Conservation (phyloP, 2,329 filamentous ascomycete species). For the Ophiostoma ulmi region DNA sequence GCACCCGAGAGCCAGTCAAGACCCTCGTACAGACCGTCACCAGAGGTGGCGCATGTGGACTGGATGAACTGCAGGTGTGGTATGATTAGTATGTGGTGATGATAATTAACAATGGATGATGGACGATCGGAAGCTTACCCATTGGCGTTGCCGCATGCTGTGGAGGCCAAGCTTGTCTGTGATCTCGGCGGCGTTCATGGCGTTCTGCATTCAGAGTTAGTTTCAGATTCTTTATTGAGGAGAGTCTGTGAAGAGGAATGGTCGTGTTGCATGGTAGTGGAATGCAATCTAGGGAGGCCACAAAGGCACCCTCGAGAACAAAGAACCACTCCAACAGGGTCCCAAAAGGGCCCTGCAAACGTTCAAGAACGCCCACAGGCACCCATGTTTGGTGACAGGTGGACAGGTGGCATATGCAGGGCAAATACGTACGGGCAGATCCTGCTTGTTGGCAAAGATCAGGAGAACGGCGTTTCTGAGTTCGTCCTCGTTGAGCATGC, state of each 20-base stretch:
- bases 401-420: background rate
- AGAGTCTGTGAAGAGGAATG: background rate
- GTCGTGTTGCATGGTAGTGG: background rate
- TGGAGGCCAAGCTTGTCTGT: conserved; percentile 99
- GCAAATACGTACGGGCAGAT: conserved; percentile 73
- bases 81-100: background rate
- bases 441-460: conserved; percentile 99
- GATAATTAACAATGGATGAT: background rate
- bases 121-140: conserved; percentile 62
- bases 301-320: conserved; percentile 15
- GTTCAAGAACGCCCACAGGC: background rate
- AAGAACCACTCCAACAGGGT: conserved; percentile 7
- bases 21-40: conserved; percentile 75
- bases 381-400: background rate
- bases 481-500: conserved; percentile 98
- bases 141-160: conserved; percentile 95
- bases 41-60: conserved; percentile 79
- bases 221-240: background rate
- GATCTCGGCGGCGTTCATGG: conserved; percentile 99
- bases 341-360: background rate
- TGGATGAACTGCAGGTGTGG: conserved; percentile 53
- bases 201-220: conserved; percentile 60
- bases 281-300: conserved; percentile 16
- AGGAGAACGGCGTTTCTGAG: conserved; percentile 94
- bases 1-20: conserved; percentile 77